Base-by-base conservation (phyloP, 768 basidiomycete genomes). In the Pleurotus eryngii region DNA sequence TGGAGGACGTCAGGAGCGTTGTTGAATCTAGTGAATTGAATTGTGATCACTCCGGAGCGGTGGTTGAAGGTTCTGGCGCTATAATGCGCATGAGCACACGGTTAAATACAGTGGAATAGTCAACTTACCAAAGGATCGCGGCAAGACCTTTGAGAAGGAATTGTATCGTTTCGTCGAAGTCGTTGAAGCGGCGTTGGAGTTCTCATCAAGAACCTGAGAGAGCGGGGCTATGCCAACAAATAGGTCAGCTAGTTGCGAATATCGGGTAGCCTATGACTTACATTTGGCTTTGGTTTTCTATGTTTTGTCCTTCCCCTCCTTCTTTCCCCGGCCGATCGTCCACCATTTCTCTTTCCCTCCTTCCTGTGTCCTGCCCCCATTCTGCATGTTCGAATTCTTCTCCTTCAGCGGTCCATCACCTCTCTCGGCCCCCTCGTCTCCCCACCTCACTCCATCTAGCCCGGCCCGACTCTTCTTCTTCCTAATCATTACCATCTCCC, bases 301-400 rank as follows among this genome's bases (percentile, higher is more conserved):
- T 15, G 72, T 76, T 69, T 81, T 82, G 64, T 85, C 85, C 67
- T 89, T 89, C 15, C 82, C 84, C 56, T 89, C 89, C 65, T 85
- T 90, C 62, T 86, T 72, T 8, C 87, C 87, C 14, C 88, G 73
- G 5, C 88, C 85, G 58, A 92, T 85, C 60, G 81, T 92, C 91
- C 90, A 92, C 89, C 90, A 92, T 68, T 85, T 88, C 64, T 79
- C 77, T 64, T 77, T 82, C 59, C 78, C 81, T 55, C 74, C 76
- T 56, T 73, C 64, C 57, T 68, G 63, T 30, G 74, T 76, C 58
- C 70, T 71, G 46, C 65, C 68, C 64, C 61, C 65, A 60, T 61
- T 65, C 63, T 49, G 60, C 61, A 67, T 46, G 59, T 65, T 55
- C 57, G 49, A 55, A 64, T 55, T 43, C 39, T 43, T 50, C 57